Base-by-base conservation (phyloP, 2,329 filamentous ascomycete species). In the Colletotrichum endophyticum region DNA sequence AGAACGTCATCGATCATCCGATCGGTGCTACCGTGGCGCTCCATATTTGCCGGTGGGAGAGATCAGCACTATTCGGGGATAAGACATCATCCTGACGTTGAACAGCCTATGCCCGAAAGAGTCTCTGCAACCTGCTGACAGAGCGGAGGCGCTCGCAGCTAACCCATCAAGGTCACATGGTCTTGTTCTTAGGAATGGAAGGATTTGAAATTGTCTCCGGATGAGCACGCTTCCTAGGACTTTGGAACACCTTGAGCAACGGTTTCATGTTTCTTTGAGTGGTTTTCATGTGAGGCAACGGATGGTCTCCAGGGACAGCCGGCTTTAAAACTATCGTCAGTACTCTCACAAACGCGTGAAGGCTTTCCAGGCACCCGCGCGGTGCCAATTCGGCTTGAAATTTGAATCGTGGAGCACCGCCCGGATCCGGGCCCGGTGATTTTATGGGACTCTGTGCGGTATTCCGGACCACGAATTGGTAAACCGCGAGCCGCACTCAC, bases 1-100 rank as follows among this genome's bases (percentile, higher is more conserved):
- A 30, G 32, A 63, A 69, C 70, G 73, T 76, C 73, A 73, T 76
- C 66, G 73, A 76, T 73, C 63, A 56, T 36, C 56, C 67, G 36
- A 39, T 66, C 34, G 19, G 62, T 67, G 62, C 49, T 44, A 25
- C 32, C 19, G 25, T 15, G 28, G 19, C 6, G 70, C 57, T 44
- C 56, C 73, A 44, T 61, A 68, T 34, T 22, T 16, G 32, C 27
- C 27, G 34, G 68, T 28, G 62, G 36, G 32, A 36, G 44, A 36
- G 62, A 34, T 70, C 36, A 62, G 27, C 32, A 11, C 5, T 16
- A 36, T 25, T 69, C 57, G 70, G 70, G 57, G 44, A 67, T 76
- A 59, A 73, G 56, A n/a, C 69, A 44, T 36, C 16, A 49, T 8
- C 8, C 56, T 71, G 59, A 66, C 44, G 69, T 57, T 66, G 28